These are phyloP conservation scores for Exobasidium rhododendri DNA, from an alignment of 1,284 basidiomycete genomes.

Conservation along the genomic window DNA sequence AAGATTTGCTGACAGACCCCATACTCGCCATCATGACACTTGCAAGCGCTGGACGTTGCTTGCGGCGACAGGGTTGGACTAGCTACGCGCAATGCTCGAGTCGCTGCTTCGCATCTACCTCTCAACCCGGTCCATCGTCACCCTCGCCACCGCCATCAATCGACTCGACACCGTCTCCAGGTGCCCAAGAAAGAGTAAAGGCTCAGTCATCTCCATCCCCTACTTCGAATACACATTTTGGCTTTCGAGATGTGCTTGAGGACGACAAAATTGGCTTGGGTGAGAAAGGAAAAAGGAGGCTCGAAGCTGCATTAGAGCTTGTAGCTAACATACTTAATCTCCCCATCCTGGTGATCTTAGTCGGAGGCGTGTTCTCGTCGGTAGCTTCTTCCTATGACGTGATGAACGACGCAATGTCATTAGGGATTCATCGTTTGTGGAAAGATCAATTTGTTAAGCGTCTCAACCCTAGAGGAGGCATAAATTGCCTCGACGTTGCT, in stretches of 20 bases:
- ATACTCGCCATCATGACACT: neutral
- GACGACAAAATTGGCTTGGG: slow-evolving; percentile 64
- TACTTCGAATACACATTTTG: slow-evolving; percentile 68
- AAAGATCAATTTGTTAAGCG: slow-evolving; percentile 83
- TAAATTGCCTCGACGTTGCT: slow-evolving; percentile 84
- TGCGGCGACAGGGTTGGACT: neutral
- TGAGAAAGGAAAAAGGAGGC: no score
- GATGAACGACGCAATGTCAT: slow-evolving; percentile 96
- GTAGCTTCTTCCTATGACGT: slow-evolving; percentile 94
- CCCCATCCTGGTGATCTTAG: slow-evolving; percentile 52
- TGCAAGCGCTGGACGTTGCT: neutral
- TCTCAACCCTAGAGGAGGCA: slow-evolving; percentile 67
- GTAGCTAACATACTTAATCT: neutral
- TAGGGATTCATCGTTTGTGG: slow-evolving; percentile 95
- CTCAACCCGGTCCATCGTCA: neutral
- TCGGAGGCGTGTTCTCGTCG: slow-evolving; percentile 89
- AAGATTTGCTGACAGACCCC: no score
- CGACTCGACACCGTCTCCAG: neutral
- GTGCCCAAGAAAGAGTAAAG: neutral
- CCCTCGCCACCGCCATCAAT: neutral
- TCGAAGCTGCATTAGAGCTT: neutral
- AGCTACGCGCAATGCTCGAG: neutral
- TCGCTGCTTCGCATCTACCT: neutral
- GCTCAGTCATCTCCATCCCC: neutral
- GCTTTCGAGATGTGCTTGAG: slow-evolving; percentile 81